A percentile compares a stretch with the other conserved stretches of the same genome.
These are phyloP conservation scores for Mentha longifolia DNA, from an alignment of 257 asterid genomes.

Conservation along the genomic window DNA sequence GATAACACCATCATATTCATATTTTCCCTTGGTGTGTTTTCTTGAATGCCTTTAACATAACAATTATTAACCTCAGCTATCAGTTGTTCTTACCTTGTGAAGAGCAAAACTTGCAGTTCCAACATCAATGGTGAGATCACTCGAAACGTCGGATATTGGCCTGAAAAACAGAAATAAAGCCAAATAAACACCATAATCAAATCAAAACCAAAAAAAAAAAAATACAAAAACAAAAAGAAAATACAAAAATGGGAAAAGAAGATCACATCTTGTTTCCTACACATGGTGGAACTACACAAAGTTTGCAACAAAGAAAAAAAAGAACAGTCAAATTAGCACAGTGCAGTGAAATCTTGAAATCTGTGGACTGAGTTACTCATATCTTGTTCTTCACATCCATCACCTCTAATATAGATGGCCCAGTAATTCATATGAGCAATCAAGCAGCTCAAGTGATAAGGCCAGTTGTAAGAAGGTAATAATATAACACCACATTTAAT, in stretches of 20 bases:
- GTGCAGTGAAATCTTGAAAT: conserved; percentile 24
- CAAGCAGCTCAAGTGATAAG: conserved; percentile 31
- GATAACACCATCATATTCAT: background rate
- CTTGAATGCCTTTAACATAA: background rate
- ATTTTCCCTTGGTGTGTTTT: background rate
- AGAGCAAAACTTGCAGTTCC: conserved; percentile 80
- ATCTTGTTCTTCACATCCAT: conserved; percentile 12
- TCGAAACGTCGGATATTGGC: conserved; percentile 97
- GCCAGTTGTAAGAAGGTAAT: conserved; percentile 7
- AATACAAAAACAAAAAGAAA: background rate
- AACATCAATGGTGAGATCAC: conserved; percentile 89
- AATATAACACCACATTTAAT: conserved; percentile 12
- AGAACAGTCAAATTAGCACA: background rate
- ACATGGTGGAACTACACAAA: conserved; percentile 24
- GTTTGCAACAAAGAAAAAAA: background rate
- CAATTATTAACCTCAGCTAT: too few species aligned
- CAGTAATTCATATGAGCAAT: conserved; percentile 20
- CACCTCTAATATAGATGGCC: conserved; percentile 34
- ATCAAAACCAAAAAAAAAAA: background rate
- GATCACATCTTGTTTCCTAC: conserved; percentile 37
- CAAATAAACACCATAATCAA: conserved; percentile 4
- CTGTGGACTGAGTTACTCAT: conserved; percentile 33
- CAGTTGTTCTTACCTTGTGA: conserved; percentile 69
- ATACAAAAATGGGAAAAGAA: conserved; percentile 4
- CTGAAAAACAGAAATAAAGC: conserved; percentile 48